Evolutionary conservation across 768 basidiomycete species (phyloP), one percentile per base, ranked within the genome.

Genomic region (Lactarius sp.): DNA sequence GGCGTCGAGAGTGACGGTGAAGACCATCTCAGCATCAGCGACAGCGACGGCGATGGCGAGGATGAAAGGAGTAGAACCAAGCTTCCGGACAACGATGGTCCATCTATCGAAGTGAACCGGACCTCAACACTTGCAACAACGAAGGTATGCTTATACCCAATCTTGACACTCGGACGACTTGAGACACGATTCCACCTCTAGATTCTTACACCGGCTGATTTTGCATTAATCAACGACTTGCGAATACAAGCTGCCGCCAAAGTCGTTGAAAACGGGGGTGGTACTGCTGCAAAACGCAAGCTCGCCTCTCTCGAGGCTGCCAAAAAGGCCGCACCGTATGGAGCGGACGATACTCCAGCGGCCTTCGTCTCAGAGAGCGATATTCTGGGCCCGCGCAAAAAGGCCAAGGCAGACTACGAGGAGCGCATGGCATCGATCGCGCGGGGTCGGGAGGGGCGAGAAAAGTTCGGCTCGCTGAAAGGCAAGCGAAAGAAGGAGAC

Each of bases 131-230:
- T 94, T 54, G 90, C 90, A 1, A 93, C 87, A 5, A 88, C 89
- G 31, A 94, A 94, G 77, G 93, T 88, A 60, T 55, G 69, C 27
- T 12, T 39, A 44, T 33, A 12, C 18, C 10, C 18, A 18, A 49
- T 20, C 37, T 70, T 44, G 7, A 54, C 44, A 10, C 53, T 3
- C 5, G 7, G 27, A 47, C 61, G 33, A 60, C 22, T 47, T 54
- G 62, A 52, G 52, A 37, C 53, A 20, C 34, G 10, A n/a, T 47
- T 13, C 41, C 27, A 1, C 8, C 42, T 34, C 14, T 68, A 97
- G 94, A 98, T 99, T 70, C 83, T 98, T 49, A 98, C 97, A 0
- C 97, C 97, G 0, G 94, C 94, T 36, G 97, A 99, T 74, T 99
- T 98, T 72, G 90, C 90, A 0, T 75, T 97, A 56, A 80, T 98